Conservation (phyloP, 2,329 filamentous ascomycete genomes). For the Aquanectria penicillioides region DNA sequence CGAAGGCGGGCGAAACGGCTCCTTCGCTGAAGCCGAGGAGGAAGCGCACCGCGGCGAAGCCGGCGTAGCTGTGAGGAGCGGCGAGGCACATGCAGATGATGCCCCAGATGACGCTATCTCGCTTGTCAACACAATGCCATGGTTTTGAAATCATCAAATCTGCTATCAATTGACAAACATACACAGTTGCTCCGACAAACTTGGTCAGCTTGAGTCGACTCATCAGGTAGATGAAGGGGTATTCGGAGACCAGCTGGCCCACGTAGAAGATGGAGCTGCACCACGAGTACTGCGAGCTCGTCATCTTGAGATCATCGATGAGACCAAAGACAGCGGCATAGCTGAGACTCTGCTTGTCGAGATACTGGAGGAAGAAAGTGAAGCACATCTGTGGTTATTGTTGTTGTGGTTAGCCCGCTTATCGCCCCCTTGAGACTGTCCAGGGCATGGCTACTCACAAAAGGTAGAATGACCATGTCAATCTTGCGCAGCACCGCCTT, state of each 20-base stretch:
- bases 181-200: constrained; percentile 60
- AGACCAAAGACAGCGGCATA: constrained; percentile 60
- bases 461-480: constrained; percentile 44
- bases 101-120: constrained; percentile 52
- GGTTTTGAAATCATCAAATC: too few species aligned
- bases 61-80: constrained; percentile 50
- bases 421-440: too few species aligned
- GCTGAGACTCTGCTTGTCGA: constrained; percentile 60
- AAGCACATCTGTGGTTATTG: constrained; percentile 45
- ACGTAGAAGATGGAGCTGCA: constrained; percentile 57
- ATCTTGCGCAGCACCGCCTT: constrained; percentile 45
- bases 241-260: constrained; percentile 57
- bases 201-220: constrained; percentile 58
- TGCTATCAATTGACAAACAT: constrained; percentile 21
- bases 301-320: constrained; percentile 56
- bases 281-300: constrained; percentile 60
- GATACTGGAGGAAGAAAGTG: constrained; percentile 55
- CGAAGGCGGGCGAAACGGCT: constrained; percentile 20
- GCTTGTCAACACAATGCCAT: neutral
- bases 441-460: constrained; percentile 32
- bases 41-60: constrained; percentile 52
- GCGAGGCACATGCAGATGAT: constrained; percentile 56
- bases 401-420: too few species aligned
- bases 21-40: constrained; percentile 50
- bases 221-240: constrained; percentile 63